These are phyloP conservation scores for Pisolithus sp. DNA, from an alignment of 768 basidiomycete species.

Conservation along the genomic window DNA sequence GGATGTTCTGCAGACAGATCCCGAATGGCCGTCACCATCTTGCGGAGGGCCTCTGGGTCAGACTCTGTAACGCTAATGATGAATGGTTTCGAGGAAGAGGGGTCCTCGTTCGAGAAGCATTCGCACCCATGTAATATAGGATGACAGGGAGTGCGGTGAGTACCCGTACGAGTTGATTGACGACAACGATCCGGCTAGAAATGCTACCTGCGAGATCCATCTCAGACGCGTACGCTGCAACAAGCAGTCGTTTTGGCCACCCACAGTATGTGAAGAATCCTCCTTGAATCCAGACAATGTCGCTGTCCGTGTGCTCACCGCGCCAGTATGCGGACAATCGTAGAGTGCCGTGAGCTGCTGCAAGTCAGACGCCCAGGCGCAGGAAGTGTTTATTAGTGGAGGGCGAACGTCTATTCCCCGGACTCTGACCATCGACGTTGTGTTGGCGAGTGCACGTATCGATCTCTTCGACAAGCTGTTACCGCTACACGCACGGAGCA, in stretches of 20 bases:
- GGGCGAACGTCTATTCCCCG: conserved; percentile 52
- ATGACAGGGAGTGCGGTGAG: conserved; percentile 66
- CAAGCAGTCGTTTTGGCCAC: conserved; percentile 9
- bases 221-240: background rate
- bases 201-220: conserved; percentile 46
- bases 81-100: conserved; percentile 49
- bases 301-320: conserved; percentile 75
- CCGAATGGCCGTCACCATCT: conserved; percentile 59
- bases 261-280: conserved; percentile 54
- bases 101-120: conserved; percentile 33
- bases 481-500: background rate
- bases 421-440: conserved; percentile 46
- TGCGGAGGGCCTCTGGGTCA: conserved; percentile 39
- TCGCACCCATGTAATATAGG: conserved; percentile 60
- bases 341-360: conserved; percentile 62
- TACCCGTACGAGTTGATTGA: conserved; percentile 86
- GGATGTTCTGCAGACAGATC: conserved; percentile 37
- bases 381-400: conserved; percentile 71
- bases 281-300: conserved; percentile 69
- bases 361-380: conserved; percentile 72
- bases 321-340: conserved; percentile 62
- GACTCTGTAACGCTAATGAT: conserved; percentile 77
- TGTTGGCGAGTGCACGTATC: background rate
- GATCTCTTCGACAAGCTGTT: background rate
- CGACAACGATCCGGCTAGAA: conserved; percentile 43